Evolutionary conservation across 2,329 filamentous ascomycete species (phyloP).

Genomic region (Scedosporium minutisporum): DNA sequence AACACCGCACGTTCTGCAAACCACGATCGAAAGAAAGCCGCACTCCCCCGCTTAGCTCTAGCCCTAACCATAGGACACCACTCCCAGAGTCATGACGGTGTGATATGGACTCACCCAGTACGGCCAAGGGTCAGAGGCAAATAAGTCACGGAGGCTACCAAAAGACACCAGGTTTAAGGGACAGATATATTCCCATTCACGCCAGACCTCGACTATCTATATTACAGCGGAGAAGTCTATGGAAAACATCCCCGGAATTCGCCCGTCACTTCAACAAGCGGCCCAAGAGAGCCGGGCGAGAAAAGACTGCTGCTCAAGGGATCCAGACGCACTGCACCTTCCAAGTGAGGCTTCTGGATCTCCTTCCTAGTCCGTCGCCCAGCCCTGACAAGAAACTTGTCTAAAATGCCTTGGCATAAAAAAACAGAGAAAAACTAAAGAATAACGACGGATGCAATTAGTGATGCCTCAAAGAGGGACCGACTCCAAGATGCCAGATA

Average conservation of each 20-base stretch:
- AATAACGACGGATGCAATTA: not conserved
- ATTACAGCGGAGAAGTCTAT: conserved; percentile 2
- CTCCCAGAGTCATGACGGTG: no score
- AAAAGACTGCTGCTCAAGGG: not conserved
- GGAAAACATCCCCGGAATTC: not conserved
- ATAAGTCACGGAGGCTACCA: not conserved
- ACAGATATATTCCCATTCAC: conserved; percentile 3
- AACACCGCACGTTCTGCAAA: no score
- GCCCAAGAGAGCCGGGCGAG: not conserved
- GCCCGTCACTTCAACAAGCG: not conserved
- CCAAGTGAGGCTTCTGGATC: not conserved
- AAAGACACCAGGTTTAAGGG: not conserved
- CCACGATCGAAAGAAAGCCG: no score
- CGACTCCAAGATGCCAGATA: conserved; percentile 14
- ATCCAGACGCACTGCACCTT: not conserved
- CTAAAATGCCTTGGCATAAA: not conserved
- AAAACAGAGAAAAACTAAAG: not conserved
- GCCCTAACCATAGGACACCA: no score
- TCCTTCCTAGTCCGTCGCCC: not conserved
- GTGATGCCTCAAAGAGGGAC: not conserved
- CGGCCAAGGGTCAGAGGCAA: not conserved
- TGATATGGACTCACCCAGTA: no score
- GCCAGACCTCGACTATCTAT: conserved; percentile 3
- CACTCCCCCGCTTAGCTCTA: no score
- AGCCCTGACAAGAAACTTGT: not conserved